A percentile compares a stretch with the other conserved stretches of the same genome.
phyloP scores from a whole-genome alignment of 2,329 filamentous ascomycete species.

The Colletotrichum sp. region DNA sequence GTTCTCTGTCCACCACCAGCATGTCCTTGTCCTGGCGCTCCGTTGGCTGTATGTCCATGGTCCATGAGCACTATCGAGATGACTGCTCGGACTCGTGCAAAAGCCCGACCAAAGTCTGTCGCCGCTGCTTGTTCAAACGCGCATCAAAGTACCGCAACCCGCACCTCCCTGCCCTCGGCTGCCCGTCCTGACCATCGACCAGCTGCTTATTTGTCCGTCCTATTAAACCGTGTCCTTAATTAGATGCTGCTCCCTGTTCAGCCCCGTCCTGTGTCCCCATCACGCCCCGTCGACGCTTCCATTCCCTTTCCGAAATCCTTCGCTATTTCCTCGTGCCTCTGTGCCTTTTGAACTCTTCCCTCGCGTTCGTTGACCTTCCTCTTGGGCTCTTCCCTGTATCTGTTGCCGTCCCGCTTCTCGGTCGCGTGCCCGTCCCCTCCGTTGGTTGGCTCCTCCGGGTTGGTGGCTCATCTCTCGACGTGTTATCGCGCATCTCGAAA shows the following conservation, averaged over 20 bases:
- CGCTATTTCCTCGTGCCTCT: not conserved
- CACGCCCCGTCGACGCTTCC: not conserved
- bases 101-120: not conserved
- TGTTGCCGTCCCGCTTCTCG: not conserved
- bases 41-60: too few species aligned
- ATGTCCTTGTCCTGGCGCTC: not conserved
- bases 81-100: not conserved
- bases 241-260: constrained; percentile 2
- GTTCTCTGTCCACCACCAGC: not conserved
- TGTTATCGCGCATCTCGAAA: not conserved
- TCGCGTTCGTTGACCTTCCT: not conserved
- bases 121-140: not conserved
- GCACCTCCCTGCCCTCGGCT: not conserved
- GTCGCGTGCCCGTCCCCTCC: constrained; percentile 1
- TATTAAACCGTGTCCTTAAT: constrained; percentile 5
- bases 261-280: not conserved
- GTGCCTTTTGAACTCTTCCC: not conserved
- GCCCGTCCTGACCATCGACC: not conserved
- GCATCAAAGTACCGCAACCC: not conserved
- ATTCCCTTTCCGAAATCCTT: not conserved
- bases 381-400: not conserved
- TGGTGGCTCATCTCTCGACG: not conserved
- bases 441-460: not conserved
- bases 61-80: not conserved
- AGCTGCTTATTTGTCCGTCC: constrained; percentile 15